Evolutionary conservation across 352 stramenopile genomes (phyloP).

Genomic region (Blastocystis sp.): DNA sequence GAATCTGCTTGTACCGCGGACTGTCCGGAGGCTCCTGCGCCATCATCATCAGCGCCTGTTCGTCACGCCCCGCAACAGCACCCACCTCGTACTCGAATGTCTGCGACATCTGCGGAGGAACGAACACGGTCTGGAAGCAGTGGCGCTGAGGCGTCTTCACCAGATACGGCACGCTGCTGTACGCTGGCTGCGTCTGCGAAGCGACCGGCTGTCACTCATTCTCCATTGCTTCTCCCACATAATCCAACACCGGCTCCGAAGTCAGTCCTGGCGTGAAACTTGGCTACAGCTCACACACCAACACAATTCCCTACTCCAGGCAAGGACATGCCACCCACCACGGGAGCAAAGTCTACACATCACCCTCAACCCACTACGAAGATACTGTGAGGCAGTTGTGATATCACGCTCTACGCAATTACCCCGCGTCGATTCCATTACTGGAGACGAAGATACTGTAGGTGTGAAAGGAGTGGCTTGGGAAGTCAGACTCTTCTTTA

Average conservation of each 20-base stretch:
- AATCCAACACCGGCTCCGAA: not conserved
- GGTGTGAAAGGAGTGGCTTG: conserved; percentile 45
- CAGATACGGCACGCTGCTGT: not conserved
- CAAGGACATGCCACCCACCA: not conserved
- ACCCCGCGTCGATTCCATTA: not conserved
- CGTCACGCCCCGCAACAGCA: not conserved
- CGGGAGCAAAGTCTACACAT: conserved; percentile 6
- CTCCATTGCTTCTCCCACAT: not conserved
- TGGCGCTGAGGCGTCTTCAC: not conserved
- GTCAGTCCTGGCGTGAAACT: not conserved
- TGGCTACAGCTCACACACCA: not conserved
- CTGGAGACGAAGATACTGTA: not conserved
- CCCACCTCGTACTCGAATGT: conserved; percentile 15
- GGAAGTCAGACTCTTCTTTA: conserved; percentile 24
- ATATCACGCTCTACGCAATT: not conserved
- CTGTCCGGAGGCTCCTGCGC: conserved; percentile 41
- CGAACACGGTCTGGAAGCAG: conserved; percentile 15
- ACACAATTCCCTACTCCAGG: not conserved
- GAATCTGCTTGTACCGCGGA: conserved; percentile 66
- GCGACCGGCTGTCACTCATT: too few relatives aligned
- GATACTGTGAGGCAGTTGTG: too few relatives aligned
- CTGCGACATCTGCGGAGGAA: conserved; percentile 9
- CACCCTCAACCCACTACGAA: not conserved
- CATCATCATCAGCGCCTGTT: not conserved
- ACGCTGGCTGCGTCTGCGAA: not conserved